Conservation (phyloP, 2,329 filamentous ascomycete genomes). For the Trichoderma sp. region DNA sequence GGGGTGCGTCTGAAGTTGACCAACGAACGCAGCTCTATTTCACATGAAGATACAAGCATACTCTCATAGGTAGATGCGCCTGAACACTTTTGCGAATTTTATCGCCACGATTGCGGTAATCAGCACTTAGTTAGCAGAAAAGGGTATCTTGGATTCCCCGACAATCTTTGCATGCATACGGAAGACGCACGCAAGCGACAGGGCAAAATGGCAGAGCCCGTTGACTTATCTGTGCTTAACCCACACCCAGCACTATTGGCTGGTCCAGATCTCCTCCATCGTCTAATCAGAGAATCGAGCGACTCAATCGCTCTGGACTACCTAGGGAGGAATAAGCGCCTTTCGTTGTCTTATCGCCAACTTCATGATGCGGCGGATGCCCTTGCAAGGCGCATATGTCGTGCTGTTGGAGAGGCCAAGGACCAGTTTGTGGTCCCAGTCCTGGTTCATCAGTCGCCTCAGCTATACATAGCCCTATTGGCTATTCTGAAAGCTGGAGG, state of each 20-base stretch:
- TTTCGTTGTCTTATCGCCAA: slow-evolving; percentile 60
- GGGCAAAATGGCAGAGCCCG: slow-evolving; percentile 25
- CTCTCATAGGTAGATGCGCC: slow-evolving; percentile 12
- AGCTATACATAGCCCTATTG: slow-evolving; percentile 75
- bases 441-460: slow-evolving; percentile 73
- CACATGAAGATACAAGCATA: slow-evolving; percentile 11
- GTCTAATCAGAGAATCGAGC: slow-evolving; percentile 57
- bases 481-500: slow-evolving; percentile 79
- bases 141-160: not conserved
- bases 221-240: slow-evolving; percentile 50
- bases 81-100: not conserved
- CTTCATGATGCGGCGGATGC: slow-evolving; percentile 60
- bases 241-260: slow-evolving; percentile 42
- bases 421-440: slow-evolving; percentile 65
- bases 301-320: slow-evolving; percentile 39
- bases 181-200: not conserved
- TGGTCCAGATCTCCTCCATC: slow-evolving; percentile 52
- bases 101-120: not conserved
- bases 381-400: slow-evolving; percentile 55
- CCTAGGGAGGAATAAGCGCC: slow-evolving; percentile 32
- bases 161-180: slow-evolving; percentile 6
- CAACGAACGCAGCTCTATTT: slow-evolving; percentile 23
- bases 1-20: slow-evolving; percentile 1
- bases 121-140: slow-evolving; percentile 13
- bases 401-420: slow-evolving; percentile 3